Percentiles rank a stretch among this genome's conserved stretches.
These are phyloP conservation scores for Talaromyces amestolkiae DNA, from an alignment of 2,329 filamentous ascomycete genomes.

Conservation along the genomic window DNA sequence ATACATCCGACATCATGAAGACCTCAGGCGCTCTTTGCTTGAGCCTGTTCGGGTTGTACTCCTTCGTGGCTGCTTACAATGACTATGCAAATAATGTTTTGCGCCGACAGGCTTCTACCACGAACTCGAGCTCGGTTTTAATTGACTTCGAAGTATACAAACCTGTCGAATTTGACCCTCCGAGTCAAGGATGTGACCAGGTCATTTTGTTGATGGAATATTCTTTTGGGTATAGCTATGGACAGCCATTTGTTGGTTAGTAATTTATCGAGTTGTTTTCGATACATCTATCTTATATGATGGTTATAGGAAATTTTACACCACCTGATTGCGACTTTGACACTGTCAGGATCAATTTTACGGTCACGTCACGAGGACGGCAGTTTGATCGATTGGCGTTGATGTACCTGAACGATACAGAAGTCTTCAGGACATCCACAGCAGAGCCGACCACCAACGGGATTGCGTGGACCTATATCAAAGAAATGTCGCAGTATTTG, in stretches of 20 bases:
- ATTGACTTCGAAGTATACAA: constrained; percentile 66
- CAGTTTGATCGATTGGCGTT: constrained; percentile 75
- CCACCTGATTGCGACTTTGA: constrained; percentile 71
- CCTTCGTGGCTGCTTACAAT: constrained; percentile 9
- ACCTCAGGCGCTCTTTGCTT: background rate
- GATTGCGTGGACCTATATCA: constrained; percentile 73
- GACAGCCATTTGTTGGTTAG: constrained; percentile 68
- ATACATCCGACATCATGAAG: constrained; percentile 10
- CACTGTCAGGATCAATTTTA: constrained; percentile 72
- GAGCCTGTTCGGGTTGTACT: constrained; percentile 17
- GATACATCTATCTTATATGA: constrained; percentile 15
- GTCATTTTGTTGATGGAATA: constrained; percentile 64
- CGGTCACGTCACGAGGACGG: constrained; percentile 65
- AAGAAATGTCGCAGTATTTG: constrained; percentile 73
- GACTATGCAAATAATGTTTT: background rate
- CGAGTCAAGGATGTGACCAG: constrained; percentile 25
- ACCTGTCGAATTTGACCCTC: constrained; percentile 56
- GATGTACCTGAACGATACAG: constrained; percentile 73
- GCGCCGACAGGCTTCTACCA: background rate
- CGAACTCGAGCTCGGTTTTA: constrained; percentile 14
- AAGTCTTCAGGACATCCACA: constrained; percentile 81
- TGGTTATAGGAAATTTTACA: constrained; percentile 55
- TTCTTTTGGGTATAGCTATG: constrained; percentile 70
- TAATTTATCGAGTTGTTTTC: background rate
- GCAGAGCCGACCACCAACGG: constrained; percentile 70